A percentile compares a stretch with the other conserved stretches of the same genome.
Evolutionary conservation across 345 rosid species (phyloP).

Genomic region (Rhizophora mangle): DNA sequence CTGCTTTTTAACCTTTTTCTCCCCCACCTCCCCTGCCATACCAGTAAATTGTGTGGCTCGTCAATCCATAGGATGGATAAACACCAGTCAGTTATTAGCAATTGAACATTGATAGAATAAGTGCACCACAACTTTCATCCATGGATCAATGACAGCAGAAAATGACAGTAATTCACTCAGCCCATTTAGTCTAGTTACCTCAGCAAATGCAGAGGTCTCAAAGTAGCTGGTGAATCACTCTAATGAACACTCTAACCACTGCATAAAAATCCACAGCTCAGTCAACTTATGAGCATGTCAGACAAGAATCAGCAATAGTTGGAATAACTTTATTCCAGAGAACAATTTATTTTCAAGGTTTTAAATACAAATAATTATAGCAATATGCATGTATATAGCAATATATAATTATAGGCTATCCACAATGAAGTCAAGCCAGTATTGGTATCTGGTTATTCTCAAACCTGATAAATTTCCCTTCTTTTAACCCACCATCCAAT

Average conservation of each 20-base stretch:
- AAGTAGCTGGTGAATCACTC: constrained; percentile 40
- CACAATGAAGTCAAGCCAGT: constrained; percentile 26
- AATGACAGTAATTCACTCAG: constrained; percentile 14
- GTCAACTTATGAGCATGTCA: constrained; percentile 14
- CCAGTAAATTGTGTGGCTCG: constrained; percentile 6
- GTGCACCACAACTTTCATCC: constrained; percentile 1
- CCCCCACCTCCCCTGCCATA: constrained; percentile 6
- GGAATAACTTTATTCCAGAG: constrained; percentile 21
- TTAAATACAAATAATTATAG: constrained; percentile 28
- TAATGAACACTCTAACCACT: constrained; percentile 53
- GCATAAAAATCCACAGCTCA: constrained; percentile 50
- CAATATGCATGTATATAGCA: not conserved
- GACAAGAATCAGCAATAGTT: constrained; percentile 4
- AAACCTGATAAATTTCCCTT: constrained; percentile 47
- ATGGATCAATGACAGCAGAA: constrained; percentile 1
- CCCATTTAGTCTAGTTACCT: constrained; percentile 74
- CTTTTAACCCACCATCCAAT: constrained; percentile 18
- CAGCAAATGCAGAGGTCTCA: constrained; percentile 63
- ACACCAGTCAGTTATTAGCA: constrained; percentile 33
- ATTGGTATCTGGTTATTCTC: constrained; percentile 32
- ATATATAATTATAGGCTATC: constrained; percentile 11
- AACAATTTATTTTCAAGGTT: constrained; percentile 11
- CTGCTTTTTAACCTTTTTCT: constrained; percentile 7
- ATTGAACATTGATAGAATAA: constrained; percentile 5
- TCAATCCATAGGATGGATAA: constrained; percentile 35